Conservation (phyloP, 2,329 filamentous ascomycete species). For the Fonsecaea pedrosoi region DNA sequence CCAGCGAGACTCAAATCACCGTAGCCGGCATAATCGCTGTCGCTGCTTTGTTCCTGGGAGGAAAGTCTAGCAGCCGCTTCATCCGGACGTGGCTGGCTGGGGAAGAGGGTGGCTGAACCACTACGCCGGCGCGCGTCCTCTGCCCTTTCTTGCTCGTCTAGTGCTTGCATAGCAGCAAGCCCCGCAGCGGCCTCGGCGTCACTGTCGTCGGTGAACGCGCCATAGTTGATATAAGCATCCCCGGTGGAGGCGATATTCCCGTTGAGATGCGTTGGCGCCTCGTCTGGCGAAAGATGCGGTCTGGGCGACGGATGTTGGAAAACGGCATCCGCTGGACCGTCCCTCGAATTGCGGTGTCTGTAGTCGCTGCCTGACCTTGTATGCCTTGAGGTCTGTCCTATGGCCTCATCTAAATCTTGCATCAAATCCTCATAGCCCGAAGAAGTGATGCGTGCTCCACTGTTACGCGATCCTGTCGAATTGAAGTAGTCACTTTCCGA, state of each 20-base stretch:
- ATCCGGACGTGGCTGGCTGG: conserved; percentile 47
- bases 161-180: conserved; percentile 80
- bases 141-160: conserved; percentile 75
- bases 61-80: conserved; percentile 42
- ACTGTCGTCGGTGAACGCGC: conserved; percentile 72
- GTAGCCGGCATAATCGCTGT: conserved; percentile 74
- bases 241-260: conserved; percentile 56
- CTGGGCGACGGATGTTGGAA: conserved; percentile 40
- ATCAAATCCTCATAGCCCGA: conserved; percentile 63
- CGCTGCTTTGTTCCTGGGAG: conserved; percentile 60
- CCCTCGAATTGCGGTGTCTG: conserved; percentile 25
- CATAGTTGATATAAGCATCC: conserved; percentile 55
- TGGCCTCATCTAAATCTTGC: conserved; percentile 62
- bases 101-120: conserved; percentile 42
- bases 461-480: conserved; percentile 33
- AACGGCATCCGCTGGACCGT: conserved; percentile 24
- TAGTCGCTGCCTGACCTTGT: conserved; percentile 24
- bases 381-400: conserved; percentile 40
- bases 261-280: conserved; percentile 57
- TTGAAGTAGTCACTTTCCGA: conserved; percentile 41
- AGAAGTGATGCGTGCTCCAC: conserved; percentile 47
- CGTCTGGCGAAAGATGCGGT: conserved; percentile 49
- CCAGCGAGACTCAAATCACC: conserved; percentile 73
- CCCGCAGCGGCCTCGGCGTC: conserved; percentile 88
- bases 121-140: conserved; percentile 64